These are phyloP conservation scores for Metschnikowia arizonensis DNA, from an alignment of 805 yeast genomes.

Conservation along the genomic window DNA sequence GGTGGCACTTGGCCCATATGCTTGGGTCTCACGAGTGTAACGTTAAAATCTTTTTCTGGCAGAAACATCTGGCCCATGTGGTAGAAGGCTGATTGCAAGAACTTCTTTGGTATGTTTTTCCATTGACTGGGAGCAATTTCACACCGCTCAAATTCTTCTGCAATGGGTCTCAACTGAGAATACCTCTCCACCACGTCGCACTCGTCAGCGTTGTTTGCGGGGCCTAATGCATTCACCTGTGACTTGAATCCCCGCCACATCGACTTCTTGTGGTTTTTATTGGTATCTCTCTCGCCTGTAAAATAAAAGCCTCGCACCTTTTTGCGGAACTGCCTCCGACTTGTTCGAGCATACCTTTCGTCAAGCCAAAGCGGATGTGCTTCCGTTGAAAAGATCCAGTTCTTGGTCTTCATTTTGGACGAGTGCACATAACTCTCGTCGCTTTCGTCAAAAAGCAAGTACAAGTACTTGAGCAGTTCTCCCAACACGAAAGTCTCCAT, in stretches of 20 bases:
- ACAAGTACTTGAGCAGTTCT: conserved; percentile 82
- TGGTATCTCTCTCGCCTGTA: background rate
- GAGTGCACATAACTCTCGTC: conserved; percentile 43
- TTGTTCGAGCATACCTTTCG: conserved; percentile 19
- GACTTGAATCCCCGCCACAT: conserved; percentile 2
- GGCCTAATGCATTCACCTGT: background rate
- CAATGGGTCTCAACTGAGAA: conserved; percentile 7
- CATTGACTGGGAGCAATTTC: conserved; percentile 28
- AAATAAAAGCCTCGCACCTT: background rate
- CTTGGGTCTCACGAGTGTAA: conserved; percentile 42
- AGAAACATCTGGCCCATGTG: conserved; percentile 40
- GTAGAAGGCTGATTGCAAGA: conserved; percentile 36
- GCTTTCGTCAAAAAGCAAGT: conserved; percentile 67
- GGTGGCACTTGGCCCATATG: conserved; percentile 20
- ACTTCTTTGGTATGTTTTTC: conserved; percentile 13
- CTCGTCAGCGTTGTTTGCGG: background rate
- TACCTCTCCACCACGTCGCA: background rate
- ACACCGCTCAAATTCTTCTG: conserved; percentile 23
- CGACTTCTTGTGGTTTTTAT: conserved; percentile 5
- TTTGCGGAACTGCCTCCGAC: conserved; percentile 8
- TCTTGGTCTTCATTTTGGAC: conserved; percentile 38
- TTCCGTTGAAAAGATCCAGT: conserved; percentile 76
- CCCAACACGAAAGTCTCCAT: conserved; percentile 91
- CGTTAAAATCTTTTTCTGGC: conserved; percentile 38
- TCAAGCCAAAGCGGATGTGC: conserved; percentile 87